Base-by-base conservation (phyloP, 202 grass and related monocot species). In the Miscanthus sacchariflorus region DNA sequence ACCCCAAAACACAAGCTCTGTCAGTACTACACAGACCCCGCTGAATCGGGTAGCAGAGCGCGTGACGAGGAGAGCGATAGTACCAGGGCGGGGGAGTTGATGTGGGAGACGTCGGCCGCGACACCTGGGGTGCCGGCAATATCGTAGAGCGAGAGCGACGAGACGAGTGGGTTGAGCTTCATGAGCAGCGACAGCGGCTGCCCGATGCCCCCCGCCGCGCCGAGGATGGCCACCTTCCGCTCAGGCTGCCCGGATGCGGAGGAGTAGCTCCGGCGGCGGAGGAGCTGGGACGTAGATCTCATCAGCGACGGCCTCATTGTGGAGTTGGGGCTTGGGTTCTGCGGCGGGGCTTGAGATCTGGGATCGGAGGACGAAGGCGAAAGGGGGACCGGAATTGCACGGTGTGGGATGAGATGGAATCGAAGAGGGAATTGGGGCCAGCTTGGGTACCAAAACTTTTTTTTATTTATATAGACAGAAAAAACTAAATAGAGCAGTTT, bases 121-220 rank as follows among this genome's bases (percentile, higher is more conserved):
- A 98, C 93, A 21, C 93, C 93, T 58, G 90, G 93, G 1, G 96
- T 98, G 14, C 84, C 92, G 33, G 89, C 90, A 77, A 98, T 90
- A 73, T 98, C 96, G 84, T 98, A 98, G 77, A 98, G 93, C 24
- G 93, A 93, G 45, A 98, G 96, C 11, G 82, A 94, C 64, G 96
- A 95, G 44, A 98, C 93, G 44, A 98, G 92, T 15, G 96, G 93
- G 89, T 93, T 98, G 82, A 98, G 93, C 88, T 98, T 98, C 93
- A 98, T 91, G 84, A 98, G 93, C 23, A 98, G 95, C 28, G 95
- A 33, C 11, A 98, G 91, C 5, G 93, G 95, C 86, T 95, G 96
- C 40, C 96, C 96, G 67, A 98, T 98, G 5, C 95, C 95, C 0
- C 93, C 95, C 12, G 93, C 95, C 15, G 95, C 95, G 28, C 93